phyloP scores from a whole-genome alignment of 768 basidiomycete species.

The Leccinum rimulosum region DNA sequence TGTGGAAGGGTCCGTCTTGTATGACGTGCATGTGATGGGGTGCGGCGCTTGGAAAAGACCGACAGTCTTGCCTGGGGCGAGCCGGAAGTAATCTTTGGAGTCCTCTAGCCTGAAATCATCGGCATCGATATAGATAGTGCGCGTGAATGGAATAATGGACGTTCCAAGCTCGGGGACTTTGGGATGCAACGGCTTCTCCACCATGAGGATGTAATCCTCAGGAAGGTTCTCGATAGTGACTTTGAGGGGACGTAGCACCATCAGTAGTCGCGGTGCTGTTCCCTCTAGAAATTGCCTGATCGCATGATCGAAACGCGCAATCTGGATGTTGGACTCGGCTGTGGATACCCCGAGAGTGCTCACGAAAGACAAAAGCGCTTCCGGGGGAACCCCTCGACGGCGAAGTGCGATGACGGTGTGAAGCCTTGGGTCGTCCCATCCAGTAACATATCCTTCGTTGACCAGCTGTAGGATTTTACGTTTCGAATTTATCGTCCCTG shows the following conservation, averaged over 20 bases:
- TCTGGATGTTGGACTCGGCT: conserved; percentile 77
- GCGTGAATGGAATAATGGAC: conserved; percentile 80
- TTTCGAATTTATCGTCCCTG: conserved; percentile 96
- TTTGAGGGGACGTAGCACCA: conserved; percentile 89
- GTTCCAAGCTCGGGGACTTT: conserved; percentile 88
- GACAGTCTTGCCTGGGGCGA: conserved; percentile 96
- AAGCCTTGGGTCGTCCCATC: conserved; percentile 97
- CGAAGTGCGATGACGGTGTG: conserved; percentile 96
- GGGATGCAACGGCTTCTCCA: conserved; percentile 92
- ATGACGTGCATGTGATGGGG: conserved; percentile 91
- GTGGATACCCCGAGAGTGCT: conserved; percentile 93
- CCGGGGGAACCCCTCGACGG: conserved; percentile 94
- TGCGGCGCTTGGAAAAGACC: conserved; percentile 91
- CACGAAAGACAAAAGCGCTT: conserved; percentile 91
- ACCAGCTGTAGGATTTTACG: conserved; percentile 92
- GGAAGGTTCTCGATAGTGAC: conserved; percentile 89
- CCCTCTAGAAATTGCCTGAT: conserved; percentile 89
- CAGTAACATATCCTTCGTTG: conserved; percentile 75
- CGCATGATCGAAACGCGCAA: conserved; percentile 84
- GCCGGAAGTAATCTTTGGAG: conserved; percentile 93
- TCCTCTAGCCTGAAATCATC: conserved; percentile 93
- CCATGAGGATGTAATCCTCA: conserved; percentile 76
- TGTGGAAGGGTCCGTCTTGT: conserved; percentile 68
- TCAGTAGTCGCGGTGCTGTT: conserved; percentile 81
- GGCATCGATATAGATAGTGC: conserved; percentile 85